Conservation (phyloP, 352 stramenopile genomes). For the Phytophthora macrochlamydospora region DNA sequence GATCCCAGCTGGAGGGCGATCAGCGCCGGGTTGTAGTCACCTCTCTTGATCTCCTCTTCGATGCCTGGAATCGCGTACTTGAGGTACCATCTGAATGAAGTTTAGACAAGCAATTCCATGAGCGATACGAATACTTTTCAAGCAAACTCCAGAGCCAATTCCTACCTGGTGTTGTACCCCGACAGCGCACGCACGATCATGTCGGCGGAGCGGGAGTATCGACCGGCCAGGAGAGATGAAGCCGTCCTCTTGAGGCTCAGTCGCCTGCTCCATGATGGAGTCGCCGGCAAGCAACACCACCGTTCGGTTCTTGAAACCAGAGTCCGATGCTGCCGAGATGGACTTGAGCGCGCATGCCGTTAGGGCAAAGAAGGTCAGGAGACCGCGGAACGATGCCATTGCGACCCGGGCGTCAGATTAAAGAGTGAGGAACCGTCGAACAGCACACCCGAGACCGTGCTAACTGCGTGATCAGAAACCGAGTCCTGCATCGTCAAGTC, state of each 20-base stretch:
- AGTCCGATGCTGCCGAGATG: not conserved
- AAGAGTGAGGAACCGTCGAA: too few relatives aligned
- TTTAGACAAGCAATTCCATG: too few relatives aligned
- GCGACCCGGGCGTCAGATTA: too few relatives aligned
- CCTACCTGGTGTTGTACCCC: conserved; percentile 38
- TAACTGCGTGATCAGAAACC: too few relatives aligned
- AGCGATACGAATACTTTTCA: too few relatives aligned
- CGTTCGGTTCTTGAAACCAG: conserved; percentile 22
- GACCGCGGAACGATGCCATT: too few relatives aligned
- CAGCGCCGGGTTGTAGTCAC: conserved; percentile 23
- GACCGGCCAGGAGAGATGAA: conserved; percentile 35
- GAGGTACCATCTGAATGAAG: conserved; percentile 9
- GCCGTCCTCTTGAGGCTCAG: conserved; percentile 26
- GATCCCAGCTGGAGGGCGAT: conserved; percentile 56
- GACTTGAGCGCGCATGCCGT: too few relatives aligned
- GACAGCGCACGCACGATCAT: conserved; percentile 43
- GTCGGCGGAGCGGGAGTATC: conserved; percentile 43
- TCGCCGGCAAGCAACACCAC: conserved; percentile 40
- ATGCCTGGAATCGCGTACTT: conserved; percentile 24
- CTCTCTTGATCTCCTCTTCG: conserved; percentile 30
- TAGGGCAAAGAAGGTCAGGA: too few relatives aligned
- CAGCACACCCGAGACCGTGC: too few relatives aligned
- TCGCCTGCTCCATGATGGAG: conserved; percentile 43
- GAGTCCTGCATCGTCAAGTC: too few relatives aligned
- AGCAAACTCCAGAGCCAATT: too few relatives aligned